These are phyloP conservation scores for Epichloe coenophiala DNA, from an alignment of 2,329 filamentous ascomycete species.

Conservation along the genomic window DNA sequence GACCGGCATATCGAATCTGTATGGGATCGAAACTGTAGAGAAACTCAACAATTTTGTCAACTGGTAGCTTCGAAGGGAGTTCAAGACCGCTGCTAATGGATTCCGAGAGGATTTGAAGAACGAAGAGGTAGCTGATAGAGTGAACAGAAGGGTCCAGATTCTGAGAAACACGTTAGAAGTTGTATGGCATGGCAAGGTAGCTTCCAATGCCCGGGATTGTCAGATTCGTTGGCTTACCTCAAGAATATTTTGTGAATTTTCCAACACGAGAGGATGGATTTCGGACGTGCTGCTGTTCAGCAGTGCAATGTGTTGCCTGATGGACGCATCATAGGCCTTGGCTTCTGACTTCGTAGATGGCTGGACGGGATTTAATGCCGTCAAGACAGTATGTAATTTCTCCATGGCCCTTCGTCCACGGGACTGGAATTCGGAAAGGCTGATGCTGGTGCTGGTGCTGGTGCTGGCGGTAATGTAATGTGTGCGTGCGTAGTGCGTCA, in stretches of 20 bases:
- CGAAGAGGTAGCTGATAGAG: constrained; percentile 36
- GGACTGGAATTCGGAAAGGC: not conserved
- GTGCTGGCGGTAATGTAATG: no score
- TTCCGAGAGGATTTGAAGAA: constrained; percentile 29
- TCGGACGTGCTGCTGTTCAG: not conserved
- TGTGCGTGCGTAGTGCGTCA: not conserved
- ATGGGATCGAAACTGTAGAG: constrained; percentile 33
- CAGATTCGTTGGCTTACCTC: constrained; percentile 16
- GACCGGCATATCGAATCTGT: constrained; percentile 39
- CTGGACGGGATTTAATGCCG: not conserved
- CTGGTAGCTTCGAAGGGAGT: constrained; percentile 19
- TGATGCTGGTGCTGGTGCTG: not conserved
- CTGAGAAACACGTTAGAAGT: constrained; percentile 16
- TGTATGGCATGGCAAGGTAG: not conserved
- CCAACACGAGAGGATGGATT: constrained; percentile 14
- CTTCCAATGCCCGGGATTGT: not conserved
- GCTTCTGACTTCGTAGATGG: not conserved
- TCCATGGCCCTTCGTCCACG: constrained; percentile 1
- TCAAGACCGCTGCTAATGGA: constrained; percentile 13
- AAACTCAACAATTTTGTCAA: constrained; percentile 30
- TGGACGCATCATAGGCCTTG: constrained; percentile 2
- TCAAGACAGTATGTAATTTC: not conserved
- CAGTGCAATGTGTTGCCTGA: constrained; percentile 2
- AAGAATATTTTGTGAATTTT: constrained; percentile 25
- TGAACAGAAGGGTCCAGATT: constrained; percentile 32